phyloP scores from a whole-genome alignment of 306 rosid species.

The Macrotyloma uniflorum region DNA sequence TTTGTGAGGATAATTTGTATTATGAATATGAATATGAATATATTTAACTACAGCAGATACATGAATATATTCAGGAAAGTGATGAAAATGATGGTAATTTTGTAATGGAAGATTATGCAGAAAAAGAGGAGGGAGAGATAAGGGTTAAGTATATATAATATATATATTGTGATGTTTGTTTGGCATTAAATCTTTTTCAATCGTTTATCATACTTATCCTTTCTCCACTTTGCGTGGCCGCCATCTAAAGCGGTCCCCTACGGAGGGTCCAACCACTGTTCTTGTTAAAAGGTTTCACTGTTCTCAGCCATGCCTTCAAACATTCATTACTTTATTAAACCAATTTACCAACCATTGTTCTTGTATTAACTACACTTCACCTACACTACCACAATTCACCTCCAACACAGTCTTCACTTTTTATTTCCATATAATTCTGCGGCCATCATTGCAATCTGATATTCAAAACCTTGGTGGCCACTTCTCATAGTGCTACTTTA shows the following conservation, averaged over 20 bases:
- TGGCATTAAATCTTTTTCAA: conserved; percentile 28
- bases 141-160: background rate
- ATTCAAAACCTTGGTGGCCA: background rate
- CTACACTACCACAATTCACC: background rate
- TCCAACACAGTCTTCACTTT: background rate
- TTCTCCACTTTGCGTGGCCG: conserved; percentile 48
- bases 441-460: background rate
- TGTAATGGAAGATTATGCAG: background rate
- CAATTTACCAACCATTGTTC: background rate
- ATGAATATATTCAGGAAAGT: too few species aligned
- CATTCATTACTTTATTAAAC: background rate
- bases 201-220: conserved; percentile 22
- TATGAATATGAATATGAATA: too few species aligned
- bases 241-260: conserved; percentile 37
- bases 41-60: too few species aligned
- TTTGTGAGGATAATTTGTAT: background rate
- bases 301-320: background rate
- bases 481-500: background rate
- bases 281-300: conserved; percentile 14
- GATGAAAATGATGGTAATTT: too few species aligned
- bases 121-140: conserved; percentile 21
- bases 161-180: background rate
- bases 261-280: conserved; percentile 15
- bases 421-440: background rate
- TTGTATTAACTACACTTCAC: background rate